Percentiles rank a stretch among this genome's conserved stretches.
These are phyloP conservation scores for Trichoderma sp. DNA, from an alignment of 2,329 filamentous ascomycete species.

Conservation along the genomic window DNA sequence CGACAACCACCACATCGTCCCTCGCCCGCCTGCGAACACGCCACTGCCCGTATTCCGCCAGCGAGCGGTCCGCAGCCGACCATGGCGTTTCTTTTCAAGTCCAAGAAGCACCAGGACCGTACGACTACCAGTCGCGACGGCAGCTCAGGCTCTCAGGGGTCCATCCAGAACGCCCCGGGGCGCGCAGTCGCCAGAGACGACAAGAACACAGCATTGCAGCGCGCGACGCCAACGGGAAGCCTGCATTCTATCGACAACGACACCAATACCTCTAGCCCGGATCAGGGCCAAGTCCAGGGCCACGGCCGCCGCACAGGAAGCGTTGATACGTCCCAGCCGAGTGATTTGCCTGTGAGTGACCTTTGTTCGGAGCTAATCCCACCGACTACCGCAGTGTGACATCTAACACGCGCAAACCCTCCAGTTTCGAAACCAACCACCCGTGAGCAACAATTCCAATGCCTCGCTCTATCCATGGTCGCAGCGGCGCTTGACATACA, in stretches of 20 bases:
- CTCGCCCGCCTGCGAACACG: constrained; percentile 21
- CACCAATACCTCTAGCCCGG: constrained; percentile 58
- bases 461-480: constrained; percentile 94
- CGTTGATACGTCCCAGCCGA: constrained; percentile 43
- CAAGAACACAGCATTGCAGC: constrained; percentile 49
- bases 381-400: background rate
- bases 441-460: constrained; percentile 58
- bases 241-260: constrained; percentile 68
- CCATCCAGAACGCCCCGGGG: constrained; percentile 47
- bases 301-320: constrained; percentile 54
- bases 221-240: constrained; percentile 74
- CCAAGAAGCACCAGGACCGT: constrained; percentile 71
- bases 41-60: constrained; percentile 29
- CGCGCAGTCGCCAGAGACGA: constrained; percentile 48
- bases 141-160: constrained; percentile 46
- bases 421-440: constrained; percentile 33
- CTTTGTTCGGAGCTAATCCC: background rate
- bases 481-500: constrained; percentile 82
- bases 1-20: background rate
- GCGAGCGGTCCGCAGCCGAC: constrained; percentile 42
- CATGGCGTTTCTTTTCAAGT: constrained; percentile 83
- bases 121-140: constrained; percentile 55
- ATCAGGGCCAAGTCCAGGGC: constrained; percentile 44
- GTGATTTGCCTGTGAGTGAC: constrained; percentile 43
- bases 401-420: constrained; percentile 6